Conservation (phyloP, 805 yeast genomes). For the Pichia nakasei region DNA sequence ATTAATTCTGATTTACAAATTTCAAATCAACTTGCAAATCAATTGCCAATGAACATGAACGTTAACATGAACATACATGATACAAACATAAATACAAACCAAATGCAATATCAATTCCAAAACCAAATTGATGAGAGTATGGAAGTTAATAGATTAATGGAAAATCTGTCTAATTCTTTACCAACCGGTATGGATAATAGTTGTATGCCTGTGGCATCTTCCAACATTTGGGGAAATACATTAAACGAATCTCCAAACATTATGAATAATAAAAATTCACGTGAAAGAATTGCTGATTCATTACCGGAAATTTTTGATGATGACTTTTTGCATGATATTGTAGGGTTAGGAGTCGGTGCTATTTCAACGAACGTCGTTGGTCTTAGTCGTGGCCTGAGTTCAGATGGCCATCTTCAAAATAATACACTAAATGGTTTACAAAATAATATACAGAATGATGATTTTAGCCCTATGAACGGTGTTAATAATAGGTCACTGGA, state of each 20-base stretch:
- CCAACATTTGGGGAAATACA: neutral
- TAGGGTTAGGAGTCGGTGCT: conserved; percentile 15
- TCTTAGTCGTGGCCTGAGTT: neutral
- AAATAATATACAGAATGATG: neutral
- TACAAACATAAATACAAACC: too few species aligned
- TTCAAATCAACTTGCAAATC: neutral
- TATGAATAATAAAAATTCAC: neutral
- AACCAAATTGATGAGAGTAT: neutral
- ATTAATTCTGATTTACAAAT: neutral
- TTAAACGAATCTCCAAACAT: neutral
- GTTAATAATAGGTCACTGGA: neutral
- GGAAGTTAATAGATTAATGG: neutral
- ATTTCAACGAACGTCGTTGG: neutral
- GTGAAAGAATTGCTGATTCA: conserved; percentile 5
- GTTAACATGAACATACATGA: too few species aligned
- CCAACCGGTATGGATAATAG: neutral
- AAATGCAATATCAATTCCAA: neutral
- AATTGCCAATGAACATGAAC: too few species aligned
- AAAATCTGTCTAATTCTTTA: neutral
- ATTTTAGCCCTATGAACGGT: neutral
- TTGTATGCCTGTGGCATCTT: neutral
- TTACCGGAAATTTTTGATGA: conserved; percentile 27
- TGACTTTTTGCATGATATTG: conserved; percentile 24
- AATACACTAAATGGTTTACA: too few species aligned
- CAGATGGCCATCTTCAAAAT: neutral